Conservation (phyloP, 352 stramenopile genomes). For the Blastocystis sp. region DNA sequence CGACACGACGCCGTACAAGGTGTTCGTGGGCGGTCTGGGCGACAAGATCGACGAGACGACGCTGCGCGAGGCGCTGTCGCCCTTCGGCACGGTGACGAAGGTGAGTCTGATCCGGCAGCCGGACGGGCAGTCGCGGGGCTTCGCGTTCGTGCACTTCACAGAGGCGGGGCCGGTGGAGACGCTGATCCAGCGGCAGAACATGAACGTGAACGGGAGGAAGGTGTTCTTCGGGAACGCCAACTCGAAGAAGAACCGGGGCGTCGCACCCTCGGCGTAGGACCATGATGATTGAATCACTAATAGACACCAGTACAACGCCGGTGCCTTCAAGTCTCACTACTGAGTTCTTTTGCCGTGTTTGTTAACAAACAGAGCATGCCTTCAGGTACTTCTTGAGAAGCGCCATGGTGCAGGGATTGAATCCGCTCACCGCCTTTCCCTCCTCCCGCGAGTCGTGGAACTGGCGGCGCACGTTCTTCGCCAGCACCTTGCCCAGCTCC, state of each 20-base stretch:
- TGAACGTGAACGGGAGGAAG: slow-evolving; percentile 42
- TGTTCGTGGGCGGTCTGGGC: slow-evolving; percentile 58
- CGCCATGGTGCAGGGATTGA: slow-evolving; percentile 87
- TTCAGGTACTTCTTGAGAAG: slow-evolving; percentile 87
- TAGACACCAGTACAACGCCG: neutral
- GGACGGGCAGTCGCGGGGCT: slow-evolving; percentile 37
- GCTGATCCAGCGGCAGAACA: slow-evolving; percentile 32
- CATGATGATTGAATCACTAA: neutral
- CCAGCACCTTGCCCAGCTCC: slow-evolving; percentile 95
- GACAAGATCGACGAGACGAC: slow-evolving; percentile 48
- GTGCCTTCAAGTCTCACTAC: neutral
- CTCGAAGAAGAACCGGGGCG: slow-evolving; percentile 36
- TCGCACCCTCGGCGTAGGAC: neutral
- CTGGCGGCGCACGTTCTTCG: slow-evolving; percentile 87
- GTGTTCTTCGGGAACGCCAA: slow-evolving; percentile 50
- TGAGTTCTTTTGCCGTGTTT: slow-evolving; percentile 27
- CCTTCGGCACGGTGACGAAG: slow-evolving; percentile 13
- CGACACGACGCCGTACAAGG: slow-evolving; percentile 5
- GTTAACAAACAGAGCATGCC: slow-evolving; percentile 22
- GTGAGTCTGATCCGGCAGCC: slow-evolving; percentile 56
- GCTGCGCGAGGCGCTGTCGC: slow-evolving; percentile 14
- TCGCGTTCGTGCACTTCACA: slow-evolving; percentile 53
- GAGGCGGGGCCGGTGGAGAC: slow-evolving; percentile 28
- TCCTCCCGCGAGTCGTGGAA: slow-evolving; percentile 79
- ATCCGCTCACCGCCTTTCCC: slow-evolving; percentile 82